phyloP scores from a whole-genome alignment of 1,284 basidiomycete species.

The Stereum hirsutum region DNA sequence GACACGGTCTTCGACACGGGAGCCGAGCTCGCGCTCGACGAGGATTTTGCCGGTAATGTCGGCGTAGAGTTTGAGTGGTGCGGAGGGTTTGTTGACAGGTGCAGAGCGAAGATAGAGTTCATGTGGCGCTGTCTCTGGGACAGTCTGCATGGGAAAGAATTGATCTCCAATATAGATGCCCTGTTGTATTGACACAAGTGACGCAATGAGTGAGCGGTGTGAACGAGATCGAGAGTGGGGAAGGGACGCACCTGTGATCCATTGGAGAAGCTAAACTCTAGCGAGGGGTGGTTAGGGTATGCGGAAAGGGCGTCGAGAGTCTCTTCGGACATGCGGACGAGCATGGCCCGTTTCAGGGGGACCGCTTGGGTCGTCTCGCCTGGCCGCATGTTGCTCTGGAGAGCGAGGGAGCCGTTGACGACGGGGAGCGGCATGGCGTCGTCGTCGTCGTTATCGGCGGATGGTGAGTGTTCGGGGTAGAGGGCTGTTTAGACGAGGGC shows the following conservation, averaged over 20 bases:
- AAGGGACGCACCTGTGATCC: constrained; percentile 33
- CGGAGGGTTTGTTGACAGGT: constrained; percentile 43
- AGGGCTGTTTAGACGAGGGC: too few relatives aligned
- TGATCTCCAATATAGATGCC: constrained; percentile 54
- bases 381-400: constrained; percentile 44
- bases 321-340: constrained; percentile 62
- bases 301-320: constrained; percentile 55
- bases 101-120: constrained; percentile 63
- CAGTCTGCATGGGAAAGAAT: constrained; percentile 49
- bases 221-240: neutral
- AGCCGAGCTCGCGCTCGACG: constrained; percentile 51
- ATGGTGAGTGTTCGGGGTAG: too few relatives aligned
- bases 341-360: constrained; percentile 60
- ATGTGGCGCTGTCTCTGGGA: constrained; percentile 45
- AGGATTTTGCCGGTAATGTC: constrained; percentile 59
- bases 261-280: constrained; percentile 54
- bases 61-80: constrained; percentile 63
- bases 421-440: constrained; percentile 53
- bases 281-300: constrained; percentile 30
- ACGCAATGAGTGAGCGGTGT: constrained; percentile 1
- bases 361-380: constrained; percentile 45
- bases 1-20: constrained; percentile 39
- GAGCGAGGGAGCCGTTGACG: constrained; percentile 32
- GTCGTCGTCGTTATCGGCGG: too few relatives aligned
- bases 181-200: constrained; percentile 23